These are phyloP conservation scores for Botrytis deweyae DNA, from an alignment of 2,329 filamentous ascomycete genomes.

Conservation along the genomic window DNA sequence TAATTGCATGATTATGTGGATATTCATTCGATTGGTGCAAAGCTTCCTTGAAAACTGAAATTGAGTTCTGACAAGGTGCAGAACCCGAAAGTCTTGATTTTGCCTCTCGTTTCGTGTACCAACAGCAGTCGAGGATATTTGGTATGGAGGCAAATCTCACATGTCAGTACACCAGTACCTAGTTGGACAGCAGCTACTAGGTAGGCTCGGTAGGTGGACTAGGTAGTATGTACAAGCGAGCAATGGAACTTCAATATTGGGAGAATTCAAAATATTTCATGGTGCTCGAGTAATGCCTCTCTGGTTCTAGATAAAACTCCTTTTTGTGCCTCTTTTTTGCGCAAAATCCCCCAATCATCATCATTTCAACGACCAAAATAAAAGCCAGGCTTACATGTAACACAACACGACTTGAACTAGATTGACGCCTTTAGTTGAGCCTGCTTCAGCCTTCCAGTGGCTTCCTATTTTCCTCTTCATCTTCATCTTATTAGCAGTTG, in stretches of 20 bases:
- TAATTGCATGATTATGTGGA: neutral
- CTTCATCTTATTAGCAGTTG: slow-evolving; percentile 27
- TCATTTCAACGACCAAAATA: slow-evolving; percentile 20
- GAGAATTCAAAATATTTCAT: slow-evolving; percentile 30
- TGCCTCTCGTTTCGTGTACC: neutral
- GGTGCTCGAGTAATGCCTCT: slow-evolving; percentile 26
- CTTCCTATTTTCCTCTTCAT: slow-evolving; percentile 20
- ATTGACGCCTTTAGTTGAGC: slow-evolving; percentile 27
- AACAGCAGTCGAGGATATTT: neutral
- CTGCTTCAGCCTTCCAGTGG: slow-evolving; percentile 23
- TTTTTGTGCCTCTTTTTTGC: slow-evolving; percentile 37
- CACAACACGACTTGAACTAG: slow-evolving; percentile 21
- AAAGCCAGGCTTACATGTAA: slow-evolving; percentile 14
- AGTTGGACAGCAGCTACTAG: neutral
- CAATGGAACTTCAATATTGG: slow-evolving; percentile 11
- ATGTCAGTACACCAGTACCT: too few species aligned
- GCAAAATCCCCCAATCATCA: slow-evolving; percentile 22
- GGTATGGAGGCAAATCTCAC: neutral
- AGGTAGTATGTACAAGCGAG: neutral
- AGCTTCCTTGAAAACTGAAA: neutral
- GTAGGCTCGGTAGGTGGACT: too few species aligned
- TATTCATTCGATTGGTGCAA: neutral
- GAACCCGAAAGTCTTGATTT: neutral
- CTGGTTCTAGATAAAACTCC: slow-evolving; percentile 37
- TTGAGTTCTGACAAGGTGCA: neutral